A percentile compares a stretch with the other conserved stretches of the same genome.
phyloP scores from a whole-genome alignment of 768 basidiomycete species.

The Auricularia heimuer region DNA sequence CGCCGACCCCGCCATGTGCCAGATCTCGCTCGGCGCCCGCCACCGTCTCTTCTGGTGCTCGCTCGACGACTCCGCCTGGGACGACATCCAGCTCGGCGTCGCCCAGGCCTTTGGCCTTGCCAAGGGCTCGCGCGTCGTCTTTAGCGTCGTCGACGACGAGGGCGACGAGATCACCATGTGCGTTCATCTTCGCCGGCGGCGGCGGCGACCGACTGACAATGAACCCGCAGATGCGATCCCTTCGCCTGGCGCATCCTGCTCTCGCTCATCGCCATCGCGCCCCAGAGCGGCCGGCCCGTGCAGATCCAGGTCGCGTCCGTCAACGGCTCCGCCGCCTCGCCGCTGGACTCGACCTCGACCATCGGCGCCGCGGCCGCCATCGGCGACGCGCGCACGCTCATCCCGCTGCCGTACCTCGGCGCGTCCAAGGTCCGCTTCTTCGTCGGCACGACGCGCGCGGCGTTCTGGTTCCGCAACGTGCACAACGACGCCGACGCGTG shows the following conservation, averaged over 20 bases:
- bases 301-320: background rate
- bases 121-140: slow-evolving; percentile 1
- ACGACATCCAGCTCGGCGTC: slow-evolving; percentile 1
- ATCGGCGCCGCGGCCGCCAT: background rate
- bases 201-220: background rate
- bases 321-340: background rate
- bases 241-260: background rate
- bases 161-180: slow-evolving; percentile 2
- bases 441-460: background rate
- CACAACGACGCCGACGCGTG: background rate
- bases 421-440: slow-evolving; percentile 1
- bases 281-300: background rate
- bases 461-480: slow-evolving; percentile 1
- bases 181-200: background rate
- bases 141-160: background rate
- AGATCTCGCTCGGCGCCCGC: background rate
- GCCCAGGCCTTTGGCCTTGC: background rate
- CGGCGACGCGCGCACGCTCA: slow-evolving; percentile 1
- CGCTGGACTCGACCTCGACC: background rate
- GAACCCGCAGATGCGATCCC: background rate
- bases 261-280: background rate
- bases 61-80: background rate
- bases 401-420: slow-evolving; percentile 1
- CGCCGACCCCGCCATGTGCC: slow-evolving; percentile 1
- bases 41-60: background rate